These are phyloP conservation scores for Brassica juncea DNA, from an alignment of 345 rosid genomes.

Conservation along the genomic window DNA sequence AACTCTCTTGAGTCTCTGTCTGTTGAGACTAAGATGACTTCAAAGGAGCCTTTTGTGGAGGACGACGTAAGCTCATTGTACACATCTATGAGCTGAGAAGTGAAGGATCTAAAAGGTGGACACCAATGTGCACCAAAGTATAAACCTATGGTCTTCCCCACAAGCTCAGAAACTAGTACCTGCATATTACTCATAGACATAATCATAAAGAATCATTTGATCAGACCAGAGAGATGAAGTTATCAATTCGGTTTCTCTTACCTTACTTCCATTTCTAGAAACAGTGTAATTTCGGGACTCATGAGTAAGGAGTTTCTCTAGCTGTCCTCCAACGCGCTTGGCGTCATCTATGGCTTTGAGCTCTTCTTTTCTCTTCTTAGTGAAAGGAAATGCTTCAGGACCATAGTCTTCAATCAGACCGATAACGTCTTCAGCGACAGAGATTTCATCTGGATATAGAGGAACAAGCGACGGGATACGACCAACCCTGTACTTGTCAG, in stretches of 20 bases:
- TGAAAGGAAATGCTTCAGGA: conserved; percentile 71
- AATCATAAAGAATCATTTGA: conserved; percentile 9
- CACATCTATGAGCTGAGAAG: conserved; percentile 57
- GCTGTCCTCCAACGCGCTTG: conserved; percentile 60
- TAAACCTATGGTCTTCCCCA: conserved; percentile 75
- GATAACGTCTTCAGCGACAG: conserved; percentile 55
- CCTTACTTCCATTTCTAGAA: conserved; percentile 56
- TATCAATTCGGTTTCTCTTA: neutral
- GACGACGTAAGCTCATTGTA: conserved; percentile 49
- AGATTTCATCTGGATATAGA: conserved; percentile 47
- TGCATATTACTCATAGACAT: conserved; percentile 29
- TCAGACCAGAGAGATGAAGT: neutral
- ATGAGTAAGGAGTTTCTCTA: conserved; percentile 58
- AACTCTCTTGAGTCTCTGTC: conserved; percentile 70
- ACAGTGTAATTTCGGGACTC: conserved; percentile 50
- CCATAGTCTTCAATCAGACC: conserved; percentile 73
- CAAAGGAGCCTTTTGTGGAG: conserved; percentile 45
- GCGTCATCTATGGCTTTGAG: conserved; percentile 58
- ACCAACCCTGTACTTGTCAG: conserved; percentile 45
- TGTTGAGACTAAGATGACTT: conserved; percentile 63
- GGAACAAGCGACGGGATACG: conserved; percentile 69
- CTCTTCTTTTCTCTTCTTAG: conserved; percentile 59
- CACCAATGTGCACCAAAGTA: conserved; percentile 80
- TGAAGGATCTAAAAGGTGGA: conserved; percentile 75
- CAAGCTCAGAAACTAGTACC: conserved; percentile 57